A percentile compares a stretch with the other conserved stretches of the same genome.
phyloP scores from a whole-genome alignment of 257 asterid species.

The Gynochthodes officinalis region DNA sequence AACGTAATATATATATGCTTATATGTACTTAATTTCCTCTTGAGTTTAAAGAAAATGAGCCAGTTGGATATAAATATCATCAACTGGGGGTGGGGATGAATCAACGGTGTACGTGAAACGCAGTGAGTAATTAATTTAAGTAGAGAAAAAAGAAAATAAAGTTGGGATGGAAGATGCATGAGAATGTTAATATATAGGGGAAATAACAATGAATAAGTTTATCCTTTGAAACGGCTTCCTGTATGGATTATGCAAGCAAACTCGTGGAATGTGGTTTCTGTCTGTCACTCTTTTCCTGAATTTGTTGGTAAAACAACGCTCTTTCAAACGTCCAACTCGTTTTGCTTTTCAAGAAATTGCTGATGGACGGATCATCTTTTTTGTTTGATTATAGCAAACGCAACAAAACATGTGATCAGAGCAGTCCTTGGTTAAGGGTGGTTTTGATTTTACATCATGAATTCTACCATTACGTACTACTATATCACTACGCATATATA shows the following conservation, averaged over 20 bases:
- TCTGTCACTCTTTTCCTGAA: neutral
- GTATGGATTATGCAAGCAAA: neutral
- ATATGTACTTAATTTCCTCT: no score
- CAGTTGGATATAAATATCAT: no score
- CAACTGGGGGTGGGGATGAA: no score
- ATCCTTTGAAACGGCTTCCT: conserved; percentile 5
- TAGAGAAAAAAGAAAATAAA: neutral
- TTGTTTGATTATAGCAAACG: neutral
- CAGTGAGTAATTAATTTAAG: no score
- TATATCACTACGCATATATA: neutral
- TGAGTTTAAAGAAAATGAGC: no score
- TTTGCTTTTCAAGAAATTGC: neutral
- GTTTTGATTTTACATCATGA: no score
- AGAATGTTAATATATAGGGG: neutral
- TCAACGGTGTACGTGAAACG: no score
- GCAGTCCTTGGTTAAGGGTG: no score
- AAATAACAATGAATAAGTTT: neutral
- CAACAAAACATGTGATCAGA: neutral
- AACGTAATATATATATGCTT: no score
- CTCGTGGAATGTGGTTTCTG: neutral
- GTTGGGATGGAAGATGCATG: neutral
- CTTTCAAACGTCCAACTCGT: neutral
- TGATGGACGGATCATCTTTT: no score
- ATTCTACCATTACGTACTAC: no score
- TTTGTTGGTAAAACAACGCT: neutral